These are phyloP conservation scores for Lodderomyces metapsilosis DNA, from an alignment of 1,139 yeast genomes.

Conservation along the genomic window DNA sequence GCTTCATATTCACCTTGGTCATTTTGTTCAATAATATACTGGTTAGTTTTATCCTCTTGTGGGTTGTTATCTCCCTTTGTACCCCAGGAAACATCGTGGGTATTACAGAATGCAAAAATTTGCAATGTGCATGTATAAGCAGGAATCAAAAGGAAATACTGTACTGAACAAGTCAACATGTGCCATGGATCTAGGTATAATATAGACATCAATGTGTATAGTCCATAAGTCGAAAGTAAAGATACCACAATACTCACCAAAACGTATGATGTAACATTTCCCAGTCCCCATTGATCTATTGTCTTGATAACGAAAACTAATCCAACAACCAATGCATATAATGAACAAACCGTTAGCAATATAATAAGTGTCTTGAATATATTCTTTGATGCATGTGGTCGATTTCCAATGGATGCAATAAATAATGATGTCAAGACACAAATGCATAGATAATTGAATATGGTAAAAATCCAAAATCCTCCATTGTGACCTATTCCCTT, in stretches of 20 bases:
- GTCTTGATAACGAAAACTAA: slow-evolving; percentile 70
- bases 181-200: slow-evolving; percentile 95
- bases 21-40: slow-evolving; percentile 46
- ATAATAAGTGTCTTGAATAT: slow-evolving; percentile 72
- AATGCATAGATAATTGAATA: slow-evolving; percentile 79
- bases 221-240: slow-evolving; percentile 85
- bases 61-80: slow-evolving; percentile 89
- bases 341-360: slow-evolving; percentile 72
- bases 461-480: slow-evolving; percentile 76
- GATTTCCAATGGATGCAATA: slow-evolving; percentile 89
- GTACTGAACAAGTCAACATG: slow-evolving; percentile 76
- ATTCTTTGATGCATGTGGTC: slow-evolving; percentile 84
- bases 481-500: slow-evolving; percentile 60
- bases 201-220: slow-evolving; percentile 75
- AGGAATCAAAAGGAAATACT: slow-evolving; percentile 87
- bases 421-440: slow-evolving; percentile 82
- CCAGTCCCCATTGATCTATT: slow-evolving; percentile 37
- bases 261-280: slow-evolving; percentile 53
- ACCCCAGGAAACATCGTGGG: slow-evolving; percentile 98
- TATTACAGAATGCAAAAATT: slow-evolving; percentile 91
- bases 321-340: slow-evolving; percentile 81
- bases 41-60: slow-evolving; percentile 47
- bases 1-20: slow-evolving; percentile 75
- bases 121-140: slow-evolving; percentile 88
- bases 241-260: slow-evolving; percentile 76